Evolutionary conservation across 768 basidiomycete genomes (phyloP).

Genomic region (Hygrophoropsis aurantiaca): DNA sequence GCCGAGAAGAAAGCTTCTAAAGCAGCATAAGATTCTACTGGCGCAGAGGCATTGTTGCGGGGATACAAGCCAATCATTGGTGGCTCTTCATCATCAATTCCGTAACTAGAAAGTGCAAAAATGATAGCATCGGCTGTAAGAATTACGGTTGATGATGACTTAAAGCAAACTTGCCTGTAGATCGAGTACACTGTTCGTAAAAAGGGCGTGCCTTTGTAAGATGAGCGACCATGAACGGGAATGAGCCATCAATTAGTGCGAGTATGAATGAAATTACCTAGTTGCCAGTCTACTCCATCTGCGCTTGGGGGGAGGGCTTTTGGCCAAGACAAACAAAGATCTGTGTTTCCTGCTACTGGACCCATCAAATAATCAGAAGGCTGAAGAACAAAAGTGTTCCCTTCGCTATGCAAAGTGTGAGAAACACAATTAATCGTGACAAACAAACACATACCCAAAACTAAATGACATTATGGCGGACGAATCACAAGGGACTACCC

Average conservation of each 20-base stretch:
- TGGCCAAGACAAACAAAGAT: conserved; percentile 76
- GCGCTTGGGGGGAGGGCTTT: conserved; percentile 60
- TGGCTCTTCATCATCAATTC: conserved; percentile 70
- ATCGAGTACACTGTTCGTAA: conserved; percentile 76
- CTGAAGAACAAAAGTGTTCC: conserved; percentile 53
- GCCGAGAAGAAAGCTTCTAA: conserved; percentile 58
- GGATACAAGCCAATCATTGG: conserved; percentile 80
- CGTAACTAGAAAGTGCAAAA: conserved; percentile 49
- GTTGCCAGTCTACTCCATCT: conserved; percentile 83
- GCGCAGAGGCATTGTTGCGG: conserved; percentile 45
- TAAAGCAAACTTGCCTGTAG: conserved; percentile 54
- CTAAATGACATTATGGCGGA: conserved; percentile 58
- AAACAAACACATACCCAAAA: conserved; percentile 55
- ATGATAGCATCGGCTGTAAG: not conserved
- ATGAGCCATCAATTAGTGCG: not conserved
- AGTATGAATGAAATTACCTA: conserved; percentile 48
- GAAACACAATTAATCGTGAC: not conserved
- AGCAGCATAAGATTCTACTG: conserved; percentile 38
- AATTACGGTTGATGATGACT: not conserved
- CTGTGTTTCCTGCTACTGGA: conserved; percentile 59
- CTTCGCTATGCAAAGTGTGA: conserved; percentile 17
- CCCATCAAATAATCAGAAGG: conserved; percentile 81
- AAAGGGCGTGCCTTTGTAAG: conserved; percentile 55
- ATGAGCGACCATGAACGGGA: not conserved
- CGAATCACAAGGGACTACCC: conserved; percentile 74